A percentile compares a stretch with the other conserved stretches of the same genome.
phyloP scores from a whole-genome alignment of 352 stramenopile genomes.

The Globisporangium mamillatum region DNA sequence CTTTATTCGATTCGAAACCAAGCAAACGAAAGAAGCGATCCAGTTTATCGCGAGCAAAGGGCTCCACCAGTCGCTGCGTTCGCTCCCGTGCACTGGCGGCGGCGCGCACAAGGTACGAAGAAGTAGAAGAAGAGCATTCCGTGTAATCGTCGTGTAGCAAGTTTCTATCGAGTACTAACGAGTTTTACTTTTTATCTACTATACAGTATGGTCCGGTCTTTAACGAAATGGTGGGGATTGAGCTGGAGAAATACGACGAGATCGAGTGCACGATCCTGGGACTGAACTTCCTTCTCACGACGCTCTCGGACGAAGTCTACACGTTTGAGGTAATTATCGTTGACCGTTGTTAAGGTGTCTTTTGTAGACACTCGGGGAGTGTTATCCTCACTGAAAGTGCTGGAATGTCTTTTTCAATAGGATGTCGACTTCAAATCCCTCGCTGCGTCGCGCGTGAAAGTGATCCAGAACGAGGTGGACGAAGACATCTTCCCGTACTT shows the following conservation, averaged over 20 bases:
- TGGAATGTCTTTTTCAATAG: slow-evolving; percentile 19
- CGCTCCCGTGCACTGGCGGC: slow-evolving; percentile 76
- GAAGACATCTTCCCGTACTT: slow-evolving; percentile 86
- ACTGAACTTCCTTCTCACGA: slow-evolving; percentile 96
- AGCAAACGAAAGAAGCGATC: slow-evolving; percentile 69
- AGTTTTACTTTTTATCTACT: background rate
- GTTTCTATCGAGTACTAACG: too few relatives aligned
- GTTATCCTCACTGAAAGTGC: background rate
- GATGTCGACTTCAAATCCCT: slow-evolving; percentile 82
- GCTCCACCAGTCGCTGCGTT: slow-evolving; percentile 78
- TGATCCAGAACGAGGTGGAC: slow-evolving; percentile 72
- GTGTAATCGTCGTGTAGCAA: too few relatives aligned
- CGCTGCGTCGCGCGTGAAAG: slow-evolving; percentile 68
- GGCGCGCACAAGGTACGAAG: slow-evolving; percentile 78
- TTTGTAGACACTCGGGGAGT: background rate
- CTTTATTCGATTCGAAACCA: slow-evolving; percentile 91
- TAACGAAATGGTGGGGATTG: slow-evolving; percentile 74
- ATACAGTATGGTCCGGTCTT: slow-evolving; percentile 68
- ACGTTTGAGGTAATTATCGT: slow-evolving; percentile 88
- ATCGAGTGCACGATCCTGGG: slow-evolving; percentile 96
- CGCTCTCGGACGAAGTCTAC: slow-evolving; percentile 96
- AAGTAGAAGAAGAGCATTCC: background rate
- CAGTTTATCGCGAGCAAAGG: slow-evolving; percentile 74
- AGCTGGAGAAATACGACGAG: slow-evolving; percentile 89
- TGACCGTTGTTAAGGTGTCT: background rate